Percentiles rank a stretch among this genome's conserved stretches.
phyloP scores from a whole-genome alignment of 805 yeast species.

The Starmera pachycereana region DNA sequence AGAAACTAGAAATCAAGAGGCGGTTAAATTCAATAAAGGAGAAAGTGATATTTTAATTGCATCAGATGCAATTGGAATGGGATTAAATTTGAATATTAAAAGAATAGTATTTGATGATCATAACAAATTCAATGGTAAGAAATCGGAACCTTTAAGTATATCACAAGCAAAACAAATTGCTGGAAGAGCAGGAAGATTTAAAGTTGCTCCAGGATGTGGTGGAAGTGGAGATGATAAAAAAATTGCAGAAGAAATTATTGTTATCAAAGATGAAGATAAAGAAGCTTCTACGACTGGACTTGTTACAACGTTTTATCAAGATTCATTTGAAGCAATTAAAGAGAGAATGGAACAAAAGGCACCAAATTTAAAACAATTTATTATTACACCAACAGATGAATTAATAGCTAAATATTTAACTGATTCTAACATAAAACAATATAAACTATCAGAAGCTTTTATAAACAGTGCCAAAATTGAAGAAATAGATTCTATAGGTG shows the following conservation, averaged over 20 bases:
- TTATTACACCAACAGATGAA: no score
- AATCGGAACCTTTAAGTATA: slow-evolving; percentile 34
- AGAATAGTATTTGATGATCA: slow-evolving; percentile 66
- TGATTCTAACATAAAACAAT: no score
- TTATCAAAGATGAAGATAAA: slow-evolving; percentile 22
- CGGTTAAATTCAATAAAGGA: slow-evolving; percentile 68
- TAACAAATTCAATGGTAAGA: slow-evolving; percentile 61
- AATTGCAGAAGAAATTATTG: no score
- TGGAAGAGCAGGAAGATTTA: slow-evolving; percentile 89
- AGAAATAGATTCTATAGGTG: no score
- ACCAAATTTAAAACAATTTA: no score
- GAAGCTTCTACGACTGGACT: no score
- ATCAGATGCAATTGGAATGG: slow-evolving; percentile 98
- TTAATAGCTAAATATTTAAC: no score
- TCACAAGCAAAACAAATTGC: slow-evolving; percentile 87
- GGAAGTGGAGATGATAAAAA: no score
- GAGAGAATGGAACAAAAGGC: slow-evolving; percentile 3
- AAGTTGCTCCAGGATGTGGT: slow-evolving; percentile 25
- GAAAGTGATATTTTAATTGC: slow-evolving; percentile 80
- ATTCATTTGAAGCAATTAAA: slow-evolving; percentile 27
- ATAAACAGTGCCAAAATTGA: no score
- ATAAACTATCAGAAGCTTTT: no score
- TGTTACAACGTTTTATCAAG: no score
- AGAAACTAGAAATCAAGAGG: slow-evolving; percentile 83
- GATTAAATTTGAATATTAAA: slow-evolving; percentile 75